Conservation (phyloP, 441 rosid species). For the Iberis amara region DNA sequence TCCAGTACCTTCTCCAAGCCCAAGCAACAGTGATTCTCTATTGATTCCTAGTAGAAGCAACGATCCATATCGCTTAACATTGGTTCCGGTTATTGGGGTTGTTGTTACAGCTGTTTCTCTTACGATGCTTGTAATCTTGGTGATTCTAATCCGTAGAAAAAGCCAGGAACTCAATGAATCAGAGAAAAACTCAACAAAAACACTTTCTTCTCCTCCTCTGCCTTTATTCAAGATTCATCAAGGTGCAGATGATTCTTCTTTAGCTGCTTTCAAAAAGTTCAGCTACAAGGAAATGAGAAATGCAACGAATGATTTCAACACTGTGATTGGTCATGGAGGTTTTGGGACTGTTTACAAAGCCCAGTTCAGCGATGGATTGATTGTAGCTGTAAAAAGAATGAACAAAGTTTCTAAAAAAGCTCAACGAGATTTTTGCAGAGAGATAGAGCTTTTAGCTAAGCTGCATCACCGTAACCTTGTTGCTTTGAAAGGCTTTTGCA, state of each 20-base stretch:
- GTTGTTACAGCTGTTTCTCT: conserved; percentile 59
- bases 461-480: conserved; percentile 97
- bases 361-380: conserved; percentile 55
- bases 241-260: conserved; percentile 67
- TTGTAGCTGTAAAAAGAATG: conserved; percentile 75
- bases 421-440: conserved; percentile 75
- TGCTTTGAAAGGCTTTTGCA: conserved; percentile 81
- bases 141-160: conserved; percentile 67
- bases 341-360: conserved; percentile 91
- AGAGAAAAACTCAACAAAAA: conserved; percentile 47
- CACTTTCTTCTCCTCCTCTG: conserved; percentile 45
- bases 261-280: conserved; percentile 51
- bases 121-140: conserved; percentile 49
- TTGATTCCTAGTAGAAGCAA: conserved; percentile 38
- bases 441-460: conserved; percentile 87
- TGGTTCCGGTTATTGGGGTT: conserved; percentile 66
- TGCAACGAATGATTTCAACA: conserved; percentile 63
- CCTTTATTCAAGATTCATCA: conserved; percentile 62
- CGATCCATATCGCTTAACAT: conserved; percentile 59
- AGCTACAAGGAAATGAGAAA: conserved; percentile 73
- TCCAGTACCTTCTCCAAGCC: conserved; percentile 58
- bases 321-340: conserved; percentile 76
- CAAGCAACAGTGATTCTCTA: conserved; percentile 49
- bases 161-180: conserved; percentile 60
- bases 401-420: conserved; percentile 67